Conservation (phyloP, 164 flowering plant species). For the Macadamia integrifolia region DNA sequence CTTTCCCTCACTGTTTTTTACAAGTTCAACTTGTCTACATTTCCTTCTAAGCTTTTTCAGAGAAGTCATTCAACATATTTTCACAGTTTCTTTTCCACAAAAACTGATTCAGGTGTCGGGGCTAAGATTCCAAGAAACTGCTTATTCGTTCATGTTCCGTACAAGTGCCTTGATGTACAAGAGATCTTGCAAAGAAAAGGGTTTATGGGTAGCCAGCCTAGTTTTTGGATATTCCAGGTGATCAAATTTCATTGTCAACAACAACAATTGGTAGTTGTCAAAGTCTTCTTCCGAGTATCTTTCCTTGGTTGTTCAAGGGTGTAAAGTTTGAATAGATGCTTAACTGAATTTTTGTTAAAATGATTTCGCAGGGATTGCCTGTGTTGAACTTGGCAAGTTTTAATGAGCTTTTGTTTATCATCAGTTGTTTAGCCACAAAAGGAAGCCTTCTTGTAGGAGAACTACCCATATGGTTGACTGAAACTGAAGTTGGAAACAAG, state of each 20-base stretch:
- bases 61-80: background rate
- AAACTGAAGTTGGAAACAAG: conserved; percentile 43
- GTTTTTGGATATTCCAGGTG: conserved; percentile 87
- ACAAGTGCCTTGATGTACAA: conserved; percentile 44
- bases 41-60: background rate
- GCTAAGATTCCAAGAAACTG: conserved; percentile 66
- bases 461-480: conserved; percentile 56
- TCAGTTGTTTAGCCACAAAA: conserved; percentile 65
- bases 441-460: conserved; percentile 67
- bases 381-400: conserved; percentile 48
- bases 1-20: no score
- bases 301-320: background rate
- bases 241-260: background rate
- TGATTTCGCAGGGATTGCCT: conserved; percentile 63
- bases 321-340: background rate
- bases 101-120: conserved; percentile 48
- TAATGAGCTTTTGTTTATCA: conserved; percentile 43
- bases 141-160: conserved; percentile 56
- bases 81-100: conserved; percentile 1
- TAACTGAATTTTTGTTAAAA: background rate
- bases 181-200: conserved; percentile 44
- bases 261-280: background rate
- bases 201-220: conserved; percentile 62
- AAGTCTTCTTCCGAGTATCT: background rate
- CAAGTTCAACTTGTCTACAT: background rate